Conservation (phyloP, 768 basidiomycete genomes). For the Mycena vitilis region DNA sequence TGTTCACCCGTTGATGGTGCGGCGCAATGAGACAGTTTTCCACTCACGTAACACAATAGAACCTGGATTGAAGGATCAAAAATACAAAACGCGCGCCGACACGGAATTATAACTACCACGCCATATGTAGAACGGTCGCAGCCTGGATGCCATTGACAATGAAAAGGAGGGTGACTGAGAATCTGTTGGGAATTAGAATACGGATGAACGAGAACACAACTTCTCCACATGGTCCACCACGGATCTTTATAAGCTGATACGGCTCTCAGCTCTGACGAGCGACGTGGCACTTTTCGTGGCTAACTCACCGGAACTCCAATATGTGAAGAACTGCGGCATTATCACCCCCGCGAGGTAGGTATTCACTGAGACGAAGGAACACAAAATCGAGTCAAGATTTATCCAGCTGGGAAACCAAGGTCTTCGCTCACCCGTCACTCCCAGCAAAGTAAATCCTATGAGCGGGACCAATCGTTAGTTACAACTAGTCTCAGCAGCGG, state of each 20-base stretch:
- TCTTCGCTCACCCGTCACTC: not conserved
- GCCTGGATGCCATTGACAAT: slow-evolving; percentile 1
- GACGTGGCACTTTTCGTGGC: not conserved
- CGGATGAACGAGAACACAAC: not conserved
- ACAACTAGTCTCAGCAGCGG: not conserved
- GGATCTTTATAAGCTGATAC: slow-evolving; percentile 4
- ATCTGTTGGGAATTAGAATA: not conserved
- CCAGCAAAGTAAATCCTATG: not conserved
- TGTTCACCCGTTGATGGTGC: too few species aligned
- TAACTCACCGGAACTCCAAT: slow-evolving; percentile 22
- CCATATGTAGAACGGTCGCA: not conserved
- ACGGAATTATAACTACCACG: not conserved
- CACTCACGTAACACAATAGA: slow-evolving; percentile 9
- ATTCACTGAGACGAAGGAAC: not conserved
- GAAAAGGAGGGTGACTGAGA: slow-evolving; percentile 3
- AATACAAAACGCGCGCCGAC: not conserved
- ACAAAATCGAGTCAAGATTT: too few species aligned
- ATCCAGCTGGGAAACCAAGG: not conserved
- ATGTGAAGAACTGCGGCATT: slow-evolving; percentile 21
- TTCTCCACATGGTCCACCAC: not conserved
- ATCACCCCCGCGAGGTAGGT: slow-evolving; percentile 2
- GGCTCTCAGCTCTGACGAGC: too few species aligned
- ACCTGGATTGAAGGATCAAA: not conserved
- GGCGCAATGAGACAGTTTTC: not conserved
- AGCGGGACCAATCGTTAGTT: not conserved